Conservation (phyloP, 495 filamentous ascomycete species). For the Aspergillus egyptiacus region DNA sequence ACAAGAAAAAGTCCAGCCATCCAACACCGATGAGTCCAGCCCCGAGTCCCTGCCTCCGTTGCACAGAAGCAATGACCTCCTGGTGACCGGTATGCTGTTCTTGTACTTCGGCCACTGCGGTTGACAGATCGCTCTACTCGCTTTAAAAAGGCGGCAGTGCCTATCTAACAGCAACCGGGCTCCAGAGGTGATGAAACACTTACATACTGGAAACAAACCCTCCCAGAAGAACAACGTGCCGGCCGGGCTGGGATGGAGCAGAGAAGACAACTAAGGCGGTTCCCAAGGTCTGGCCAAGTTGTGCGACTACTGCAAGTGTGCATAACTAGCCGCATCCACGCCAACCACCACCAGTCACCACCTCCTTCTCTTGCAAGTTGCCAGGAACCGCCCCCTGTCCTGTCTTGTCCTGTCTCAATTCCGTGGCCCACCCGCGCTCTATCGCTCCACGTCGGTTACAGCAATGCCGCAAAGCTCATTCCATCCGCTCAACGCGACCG, state of each 20-base stretch:
- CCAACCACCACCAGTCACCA: too few relatives aligned
- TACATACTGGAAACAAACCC: too few relatives aligned
- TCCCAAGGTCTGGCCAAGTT: slow-evolving; percentile 5
- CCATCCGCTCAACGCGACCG: too few relatives aligned
- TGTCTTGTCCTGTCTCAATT: too few relatives aligned
- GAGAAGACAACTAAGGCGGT: neutral
- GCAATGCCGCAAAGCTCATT: too few relatives aligned
- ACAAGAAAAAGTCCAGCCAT: slow-evolving; percentile 2
- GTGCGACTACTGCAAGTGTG: slow-evolving; percentile 20
- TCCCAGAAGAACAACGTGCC: too few relatives aligned
- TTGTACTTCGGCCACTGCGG: neutral
- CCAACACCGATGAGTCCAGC: neutral
- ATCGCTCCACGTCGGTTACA: too few relatives aligned
- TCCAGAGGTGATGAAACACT: neutral
- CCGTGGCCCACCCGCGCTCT: too few relatives aligned
- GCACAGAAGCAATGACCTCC: slow-evolving; percentile 8
- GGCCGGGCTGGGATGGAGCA: neutral
- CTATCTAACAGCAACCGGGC: too few relatives aligned
- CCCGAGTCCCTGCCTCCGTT: slow-evolving; percentile 5
- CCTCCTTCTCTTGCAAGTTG: slow-evolving; percentile 3
- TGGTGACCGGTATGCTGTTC: neutral
- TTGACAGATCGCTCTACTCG: too few relatives aligned
- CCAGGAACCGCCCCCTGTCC: slow-evolving; percentile 7
- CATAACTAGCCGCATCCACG: slow-evolving; percentile 15
- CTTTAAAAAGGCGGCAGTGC: too few relatives aligned